Base-by-base conservation (phyloP, 108 stramenopile genomes). In the Aureococcus anophagefferens region DNA sequence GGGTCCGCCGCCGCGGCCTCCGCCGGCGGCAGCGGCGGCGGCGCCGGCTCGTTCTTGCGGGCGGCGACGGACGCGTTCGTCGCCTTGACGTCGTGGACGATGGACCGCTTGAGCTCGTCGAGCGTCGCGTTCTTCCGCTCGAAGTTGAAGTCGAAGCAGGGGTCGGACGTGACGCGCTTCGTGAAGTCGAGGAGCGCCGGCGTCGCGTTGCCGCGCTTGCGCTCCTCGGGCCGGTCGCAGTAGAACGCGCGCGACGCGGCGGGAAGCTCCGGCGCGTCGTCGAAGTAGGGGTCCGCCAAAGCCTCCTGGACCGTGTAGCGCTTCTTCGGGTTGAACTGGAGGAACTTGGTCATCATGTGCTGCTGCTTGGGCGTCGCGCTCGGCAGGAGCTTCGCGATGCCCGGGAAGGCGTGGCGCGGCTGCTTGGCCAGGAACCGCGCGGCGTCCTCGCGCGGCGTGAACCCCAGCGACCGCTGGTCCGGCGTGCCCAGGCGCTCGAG, bases 401-500 rank as follows among this genome's bases (percentile, higher is more conserved):
- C 59, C 63, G 68, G 35, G 35, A 45, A 13, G 59, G 16, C 64
- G 78, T 82, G 40, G 17, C 28, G 40, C 63, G 33, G 62, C 63
- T 76, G 62, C 70, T 70, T 35, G 15, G 34, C n/a, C 29, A 72
- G 62, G 37, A 64, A 65, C 30, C 29, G 35, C 64, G 46, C 59
- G 13, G 71, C 64, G 64, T 72, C 73, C 33, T 25, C 45, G 31
- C 66, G 25, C 14, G 59, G 34, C 32, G 31, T 30, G 33, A 65
- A 46, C 34, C 65, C 46, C 70, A 59, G 45, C 63, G 62, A 72
- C 32, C 66, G 40, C 35, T 36, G 7, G 29, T 37, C 34, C 7
- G 88, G 88, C 3, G 78, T 46, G 0, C 86, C 86, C 14, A 88
- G 71, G n/a, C 80, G 78, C 37, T 86, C 83, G 46, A 88, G 85